Evolutionary conservation across 164 flowering plant genomes (phyloP).

Genomic region (Hamamelis virginiana): DNA sequence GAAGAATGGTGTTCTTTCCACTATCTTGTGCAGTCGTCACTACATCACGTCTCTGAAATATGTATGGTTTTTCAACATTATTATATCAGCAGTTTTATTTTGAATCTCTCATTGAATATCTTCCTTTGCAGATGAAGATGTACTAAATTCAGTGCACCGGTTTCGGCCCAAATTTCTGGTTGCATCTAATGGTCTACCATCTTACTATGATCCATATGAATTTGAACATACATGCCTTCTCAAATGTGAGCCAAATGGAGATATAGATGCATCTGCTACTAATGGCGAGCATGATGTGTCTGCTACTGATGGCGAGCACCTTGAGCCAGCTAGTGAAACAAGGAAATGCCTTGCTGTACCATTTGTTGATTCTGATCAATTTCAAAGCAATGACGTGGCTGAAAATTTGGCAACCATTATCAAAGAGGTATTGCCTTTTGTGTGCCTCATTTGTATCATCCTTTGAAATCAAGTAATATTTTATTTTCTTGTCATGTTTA

Average conservation of each 20-base stretch:
- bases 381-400: constrained; percentile 43
- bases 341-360: constrained; percentile 63
- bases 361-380: constrained; percentile 54
- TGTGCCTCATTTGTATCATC: not conserved
- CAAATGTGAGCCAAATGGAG: constrained; percentile 26
- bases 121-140: constrained; percentile 72
- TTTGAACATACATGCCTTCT: constrained; percentile 70
- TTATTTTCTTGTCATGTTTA: constrained; percentile 12
- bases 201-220: constrained; percentile 66
- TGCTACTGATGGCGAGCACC: constrained; percentile 29
- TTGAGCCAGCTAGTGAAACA: constrained; percentile 29
- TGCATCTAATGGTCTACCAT: constrained; percentile 45
- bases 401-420: constrained; percentile 42
- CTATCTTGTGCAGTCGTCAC: constrained; percentile 72
- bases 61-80: constrained; percentile 49
- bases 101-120: constrained; percentile 3
- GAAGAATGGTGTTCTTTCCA: constrained; percentile 91
- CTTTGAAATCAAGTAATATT: not conserved
- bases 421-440: constrained; percentile 62
- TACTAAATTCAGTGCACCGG: constrained; percentile 63
- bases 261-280: constrained; percentile 21
- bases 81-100: not conserved
- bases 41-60: constrained; percentile 64
- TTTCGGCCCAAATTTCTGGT: constrained; percentile 71
- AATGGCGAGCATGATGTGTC: constrained; percentile 37